Percentiles rank a stretch among this genome's conserved stretches.
Evolutionary conservation across 2,329 filamentous ascomycete genomes (phyloP).

Genomic region (Beauveria scarabaeidicola): DNA sequence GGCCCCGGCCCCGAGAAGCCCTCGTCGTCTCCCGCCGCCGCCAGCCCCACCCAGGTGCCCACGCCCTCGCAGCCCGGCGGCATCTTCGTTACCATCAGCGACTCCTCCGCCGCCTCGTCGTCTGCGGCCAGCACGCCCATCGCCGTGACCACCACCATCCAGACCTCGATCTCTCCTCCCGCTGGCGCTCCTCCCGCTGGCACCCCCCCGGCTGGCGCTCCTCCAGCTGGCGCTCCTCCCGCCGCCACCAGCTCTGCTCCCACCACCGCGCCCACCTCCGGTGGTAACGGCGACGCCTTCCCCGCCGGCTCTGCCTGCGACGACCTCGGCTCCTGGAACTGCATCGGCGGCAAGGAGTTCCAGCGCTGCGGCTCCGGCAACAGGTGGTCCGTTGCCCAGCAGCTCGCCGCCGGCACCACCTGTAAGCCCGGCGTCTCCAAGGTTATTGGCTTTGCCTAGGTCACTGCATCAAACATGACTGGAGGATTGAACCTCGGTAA

Average conservation of each 20-base stretch:
- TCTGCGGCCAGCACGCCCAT: background rate
- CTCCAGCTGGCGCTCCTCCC: background rate
- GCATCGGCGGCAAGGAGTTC: slow-evolving; percentile 46
- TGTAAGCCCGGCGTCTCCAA: slow-evolving; percentile 31
- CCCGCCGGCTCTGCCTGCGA: slow-evolving; percentile 36
- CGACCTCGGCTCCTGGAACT: slow-evolving; percentile 50
- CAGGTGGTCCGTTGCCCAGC: slow-evolving; percentile 39
- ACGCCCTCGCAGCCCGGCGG: slow-evolving; percentile 27
- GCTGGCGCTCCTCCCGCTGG: slow-evolving; percentile 15
- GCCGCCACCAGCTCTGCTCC: slow-evolving; percentile 16
- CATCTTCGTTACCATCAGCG: slow-evolving; percentile 31
- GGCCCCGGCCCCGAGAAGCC: background rate
- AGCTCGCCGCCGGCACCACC: slow-evolving; percentile 45
- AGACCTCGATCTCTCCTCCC: background rate
- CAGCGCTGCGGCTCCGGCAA: slow-evolving; percentile 53
- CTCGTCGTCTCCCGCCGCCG: background rate
- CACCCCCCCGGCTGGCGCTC: slow-evolving; percentile 14
- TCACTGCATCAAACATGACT: background rate
- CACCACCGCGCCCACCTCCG: slow-evolving; percentile 3
- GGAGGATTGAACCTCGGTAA: background rate
- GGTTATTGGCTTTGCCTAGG: slow-evolving; percentile 17
- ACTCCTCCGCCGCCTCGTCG: background rate
- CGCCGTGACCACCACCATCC: background rate
- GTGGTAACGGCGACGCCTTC: slow-evolving; percentile 16
- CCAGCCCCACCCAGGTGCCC: background rate